Conservation (phyloP, 306 rosid genomes). For the Rosa multiflora region DNA sequence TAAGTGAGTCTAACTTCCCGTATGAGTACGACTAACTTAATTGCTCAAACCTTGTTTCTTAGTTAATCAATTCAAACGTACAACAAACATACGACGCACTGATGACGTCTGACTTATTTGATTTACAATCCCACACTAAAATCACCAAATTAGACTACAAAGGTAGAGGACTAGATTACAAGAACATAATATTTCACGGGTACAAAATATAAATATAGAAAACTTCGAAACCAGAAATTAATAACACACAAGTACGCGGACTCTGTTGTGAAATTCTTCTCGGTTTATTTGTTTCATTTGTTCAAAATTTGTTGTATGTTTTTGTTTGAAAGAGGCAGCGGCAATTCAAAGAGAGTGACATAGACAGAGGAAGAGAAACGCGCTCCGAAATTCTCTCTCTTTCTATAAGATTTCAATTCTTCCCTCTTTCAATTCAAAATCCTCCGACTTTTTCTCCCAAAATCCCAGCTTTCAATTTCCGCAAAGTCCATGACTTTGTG, state of each 20-base stretch:
- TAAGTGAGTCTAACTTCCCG: background rate
- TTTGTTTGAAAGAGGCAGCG: constrained; percentile 55
- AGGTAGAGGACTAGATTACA: background rate
- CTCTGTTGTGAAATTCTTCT: too few relatives aligned
- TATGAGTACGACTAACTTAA: too few relatives aligned
- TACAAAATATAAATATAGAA: background rate
- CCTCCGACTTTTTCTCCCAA: background rate
- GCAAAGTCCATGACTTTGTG: constrained; percentile 25
- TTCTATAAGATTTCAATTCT: background rate
- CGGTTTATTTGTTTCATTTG: background rate
- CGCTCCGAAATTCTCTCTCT: constrained; percentile 23
- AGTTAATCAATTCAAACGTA: too few relatives aligned
- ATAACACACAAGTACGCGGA: background rate
- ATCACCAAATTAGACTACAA: background rate
- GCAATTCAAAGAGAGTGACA: constrained; percentile 35
- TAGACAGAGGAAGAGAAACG: constrained; percentile 21
- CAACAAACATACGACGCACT: too few relatives aligned
- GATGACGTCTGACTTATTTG: background rate
- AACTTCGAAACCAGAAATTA: background rate
- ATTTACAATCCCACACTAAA: background rate
- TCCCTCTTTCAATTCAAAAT: background rate
- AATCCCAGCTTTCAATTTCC: constrained; percentile 30
- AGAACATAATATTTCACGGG: background rate
- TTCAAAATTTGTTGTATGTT: background rate
- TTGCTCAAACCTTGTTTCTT: too few relatives aligned